phyloP scores from a whole-genome alignment of 768 basidiomycete genomes.

The Hirschioporus abietinus region DNA sequence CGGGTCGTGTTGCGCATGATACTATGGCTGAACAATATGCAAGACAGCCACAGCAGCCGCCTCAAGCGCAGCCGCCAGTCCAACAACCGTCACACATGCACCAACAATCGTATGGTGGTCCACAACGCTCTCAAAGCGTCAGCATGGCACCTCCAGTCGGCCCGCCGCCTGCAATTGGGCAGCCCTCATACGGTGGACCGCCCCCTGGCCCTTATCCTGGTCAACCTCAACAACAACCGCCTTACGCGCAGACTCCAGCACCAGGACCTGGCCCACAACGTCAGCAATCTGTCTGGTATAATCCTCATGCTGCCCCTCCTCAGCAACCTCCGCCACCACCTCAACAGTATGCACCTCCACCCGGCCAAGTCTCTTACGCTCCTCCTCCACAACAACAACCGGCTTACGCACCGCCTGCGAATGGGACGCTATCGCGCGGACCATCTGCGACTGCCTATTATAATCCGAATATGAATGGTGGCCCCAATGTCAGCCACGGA shows the following conservation, averaged over 20 bases:
- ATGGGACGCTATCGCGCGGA: constrained; percentile 2
- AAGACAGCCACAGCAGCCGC: constrained; percentile 22
- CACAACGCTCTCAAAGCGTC: not conserved
- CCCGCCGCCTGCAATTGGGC: constrained; percentile 19
- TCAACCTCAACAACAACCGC: constrained; percentile 22
- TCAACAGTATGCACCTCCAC: constrained; percentile 30
- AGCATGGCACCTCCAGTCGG: constrained; percentile 13
- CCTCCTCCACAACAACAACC: constrained; percentile 29
- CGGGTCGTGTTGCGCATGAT: constrained; percentile 77
- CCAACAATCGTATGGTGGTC: not conserved
- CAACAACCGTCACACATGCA: constrained; percentile 11
- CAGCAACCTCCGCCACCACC: constrained; percentile 24
- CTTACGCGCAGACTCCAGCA: constrained; percentile 23
- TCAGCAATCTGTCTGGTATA: constrained; percentile 13
- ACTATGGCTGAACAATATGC: constrained; percentile 55
- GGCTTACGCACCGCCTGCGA: constrained; percentile 17
- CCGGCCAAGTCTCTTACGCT: constrained; percentile 15
- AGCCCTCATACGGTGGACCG: constrained; percentile 17
- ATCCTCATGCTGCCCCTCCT: constrained; percentile 13
- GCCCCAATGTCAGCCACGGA: constrained; percentile 9
- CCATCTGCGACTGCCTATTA: constrained; percentile 12
- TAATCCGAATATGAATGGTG: constrained; percentile 18
- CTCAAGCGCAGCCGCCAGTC: constrained; percentile 12
- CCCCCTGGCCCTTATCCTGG: constrained; percentile 26
- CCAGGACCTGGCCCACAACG: constrained; percentile 16